These are phyloP conservation scores for Endoconidiophora laricicola DNA, from an alignment of 2,329 filamentous ascomycete species.

Conservation along the genomic window DNA sequence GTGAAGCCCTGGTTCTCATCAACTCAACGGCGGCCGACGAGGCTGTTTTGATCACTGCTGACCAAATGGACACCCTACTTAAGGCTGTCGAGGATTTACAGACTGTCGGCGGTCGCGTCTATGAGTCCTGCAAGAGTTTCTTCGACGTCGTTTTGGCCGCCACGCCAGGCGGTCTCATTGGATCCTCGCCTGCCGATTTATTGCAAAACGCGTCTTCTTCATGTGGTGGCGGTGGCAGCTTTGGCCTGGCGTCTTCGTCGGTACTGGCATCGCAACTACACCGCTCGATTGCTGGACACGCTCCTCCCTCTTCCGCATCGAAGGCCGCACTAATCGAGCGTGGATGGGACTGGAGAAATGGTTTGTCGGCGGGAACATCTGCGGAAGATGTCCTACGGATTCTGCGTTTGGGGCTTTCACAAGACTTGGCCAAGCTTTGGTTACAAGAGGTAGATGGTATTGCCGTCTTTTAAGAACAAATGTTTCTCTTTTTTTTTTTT, in stretches of 20 bases:
- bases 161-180: constrained; percentile 39
- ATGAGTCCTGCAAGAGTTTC: constrained; percentile 59
- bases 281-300: constrained; percentile 39
- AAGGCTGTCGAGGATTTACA: constrained; percentile 67
- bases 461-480: constrained; percentile 22
- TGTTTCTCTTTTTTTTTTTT: background rate
- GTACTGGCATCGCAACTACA: constrained; percentile 49
- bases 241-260: constrained; percentile 49
- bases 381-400: constrained; percentile 56
- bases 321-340: constrained; percentile 23
- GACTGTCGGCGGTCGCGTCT: constrained; percentile 57
- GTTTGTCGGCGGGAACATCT: constrained; percentile 50
- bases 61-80: constrained; percentile 59
- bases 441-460: constrained; percentile 45
- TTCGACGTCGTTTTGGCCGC: constrained; percentile 60
- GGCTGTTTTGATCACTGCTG: constrained; percentile 40
- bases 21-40: constrained; percentile 21
- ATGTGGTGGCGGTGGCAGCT: constrained; percentile 34
- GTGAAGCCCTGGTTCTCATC: constrained; percentile 66
- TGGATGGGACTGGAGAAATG: constrained; percentile 64
- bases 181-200: constrained; percentile 47
- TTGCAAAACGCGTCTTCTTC: constrained; percentile 34
- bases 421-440: constrained; percentile 57
- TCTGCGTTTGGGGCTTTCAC: constrained; percentile 56
- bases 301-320: constrained; percentile 17